phyloP scores from a whole-genome alignment of 306 rosid genomes.

The Luffa aegyptiaca region DNA sequence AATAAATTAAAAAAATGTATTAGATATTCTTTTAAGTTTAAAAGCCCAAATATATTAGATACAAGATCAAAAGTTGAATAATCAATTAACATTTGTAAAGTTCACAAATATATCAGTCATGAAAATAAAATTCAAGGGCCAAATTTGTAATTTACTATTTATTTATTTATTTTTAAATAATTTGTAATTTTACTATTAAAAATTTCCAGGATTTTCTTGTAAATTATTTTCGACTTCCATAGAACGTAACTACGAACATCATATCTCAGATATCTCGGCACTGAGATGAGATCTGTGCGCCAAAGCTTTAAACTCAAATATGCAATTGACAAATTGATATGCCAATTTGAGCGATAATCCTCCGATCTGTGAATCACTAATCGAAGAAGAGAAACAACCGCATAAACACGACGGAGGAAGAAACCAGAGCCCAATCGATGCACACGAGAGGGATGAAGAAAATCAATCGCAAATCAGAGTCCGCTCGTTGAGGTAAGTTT shows the following conservation, averaged over 20 bases:
- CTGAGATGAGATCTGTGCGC: neutral
- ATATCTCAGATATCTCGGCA: neutral
- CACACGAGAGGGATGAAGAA: neutral
- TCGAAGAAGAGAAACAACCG: neutral
- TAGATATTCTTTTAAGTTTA: no score
- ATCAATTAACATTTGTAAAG: no score
- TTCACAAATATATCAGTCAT: no score
- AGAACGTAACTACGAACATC: neutral
- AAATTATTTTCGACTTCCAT: no score
- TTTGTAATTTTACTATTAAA: no score
- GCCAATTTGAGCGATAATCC: neutral
- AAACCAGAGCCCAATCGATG: neutral
- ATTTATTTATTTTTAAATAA: no score
- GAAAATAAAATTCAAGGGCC: no score
- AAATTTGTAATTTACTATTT: no score
- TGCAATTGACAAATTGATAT: neutral
- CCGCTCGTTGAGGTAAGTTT: neutral
- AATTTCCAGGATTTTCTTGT: neutral
- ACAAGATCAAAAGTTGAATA: no score
- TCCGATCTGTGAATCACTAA: neutral
- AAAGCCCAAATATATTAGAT: no score
- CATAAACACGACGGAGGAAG: neutral
- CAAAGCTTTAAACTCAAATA: neutral
- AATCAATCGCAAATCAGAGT: neutral
- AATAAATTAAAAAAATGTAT: no score